Evolutionary conservation across 75 land plant genomes (phyloP).

Genomic region (Picea glauca): DNA sequence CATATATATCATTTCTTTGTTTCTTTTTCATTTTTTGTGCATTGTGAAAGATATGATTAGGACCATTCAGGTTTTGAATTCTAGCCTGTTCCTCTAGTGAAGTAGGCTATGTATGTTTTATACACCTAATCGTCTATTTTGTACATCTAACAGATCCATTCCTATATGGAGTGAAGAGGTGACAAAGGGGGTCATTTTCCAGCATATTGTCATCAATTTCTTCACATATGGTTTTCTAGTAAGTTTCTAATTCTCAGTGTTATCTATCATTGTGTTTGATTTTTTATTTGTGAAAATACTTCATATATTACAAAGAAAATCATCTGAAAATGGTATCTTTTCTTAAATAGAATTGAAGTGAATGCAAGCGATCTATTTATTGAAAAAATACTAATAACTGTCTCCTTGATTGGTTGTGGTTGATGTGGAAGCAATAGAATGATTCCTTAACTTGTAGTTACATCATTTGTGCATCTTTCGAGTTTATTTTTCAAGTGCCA

Average conservation of each 20-base stretch:
- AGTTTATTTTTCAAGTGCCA: neutral
- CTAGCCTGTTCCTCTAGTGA: neutral
- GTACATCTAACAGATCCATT: constrained; percentile 43
- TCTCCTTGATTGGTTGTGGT: neutral
- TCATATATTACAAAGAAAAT: no score
- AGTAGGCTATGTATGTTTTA: neutral
- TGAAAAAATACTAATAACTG: neutral
- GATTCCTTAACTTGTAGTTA: neutral
- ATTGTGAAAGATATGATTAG: neutral
- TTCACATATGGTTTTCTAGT: constrained; percentile 99
- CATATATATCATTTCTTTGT: neutral
- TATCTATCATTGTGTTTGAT: neutral
- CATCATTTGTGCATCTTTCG: neutral
- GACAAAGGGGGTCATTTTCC: constrained; percentile 43
- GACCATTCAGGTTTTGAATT: neutral
- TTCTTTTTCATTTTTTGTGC: no score
- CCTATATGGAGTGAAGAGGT: constrained; percentile 48
- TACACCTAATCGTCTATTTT: neutral
- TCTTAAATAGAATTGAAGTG: neutral
- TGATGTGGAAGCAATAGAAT: neutral
- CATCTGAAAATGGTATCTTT: neutral
- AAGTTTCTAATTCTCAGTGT: constrained; percentile 9
- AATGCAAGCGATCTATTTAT: neutral
- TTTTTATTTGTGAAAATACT: neutral
- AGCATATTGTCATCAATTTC: constrained; percentile 67